phyloP scores from a whole-genome alignment of 768 basidiomycete genomes.

The Leucogyrophana mollusca region DNA sequence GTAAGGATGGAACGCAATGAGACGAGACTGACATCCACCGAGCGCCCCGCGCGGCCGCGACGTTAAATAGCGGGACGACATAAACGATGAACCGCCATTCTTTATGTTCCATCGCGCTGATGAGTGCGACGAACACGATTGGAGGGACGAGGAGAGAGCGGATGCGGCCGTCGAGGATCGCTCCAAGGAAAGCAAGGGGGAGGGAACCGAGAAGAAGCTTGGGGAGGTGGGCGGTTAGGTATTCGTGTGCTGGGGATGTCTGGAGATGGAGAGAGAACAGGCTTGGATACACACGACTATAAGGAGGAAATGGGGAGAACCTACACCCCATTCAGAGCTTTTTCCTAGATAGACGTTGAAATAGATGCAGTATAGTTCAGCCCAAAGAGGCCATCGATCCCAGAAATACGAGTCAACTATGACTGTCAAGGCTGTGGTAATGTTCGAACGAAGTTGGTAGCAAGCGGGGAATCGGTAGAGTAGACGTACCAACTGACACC shows the following conservation, averaged over 20 bases:
- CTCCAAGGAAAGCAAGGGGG: conserved; percentile 60
- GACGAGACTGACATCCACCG: conserved; percentile 60
- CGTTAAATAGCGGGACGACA: conserved; percentile 76
- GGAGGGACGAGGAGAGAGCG: conserved; percentile 52
- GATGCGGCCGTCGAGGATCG: conserved; percentile 45
- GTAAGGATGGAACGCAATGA: no score
- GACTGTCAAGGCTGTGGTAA: conserved; percentile 52
- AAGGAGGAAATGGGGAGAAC: conserved; percentile 24
- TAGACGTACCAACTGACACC: conserved; percentile 49
- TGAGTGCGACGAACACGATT: conserved; percentile 50
- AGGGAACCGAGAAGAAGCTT: conserved; percentile 69
- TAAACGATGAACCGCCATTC: conserved; percentile 98
- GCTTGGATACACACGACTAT: background rate
- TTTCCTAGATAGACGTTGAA: conserved; percentile 91
- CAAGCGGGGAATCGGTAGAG: background rate
- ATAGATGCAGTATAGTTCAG: conserved; percentile 73
- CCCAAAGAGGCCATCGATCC: conserved; percentile 74
- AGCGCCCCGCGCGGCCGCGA: conserved; percentile 70
- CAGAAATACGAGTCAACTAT: conserved; percentile 86
- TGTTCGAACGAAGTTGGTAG: background rate
- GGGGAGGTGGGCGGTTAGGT: conserved; percentile 68
- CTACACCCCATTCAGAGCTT: conserved; percentile 88
- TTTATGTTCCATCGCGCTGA: conserved; percentile 87
- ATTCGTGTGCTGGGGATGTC: conserved; percentile 70
- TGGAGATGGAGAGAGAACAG: conserved; percentile 24